Evolutionary conservation across 169 alveolate genomes (phyloP).

Genomic region (Ichthyophthirius multifiliis): DNA sequence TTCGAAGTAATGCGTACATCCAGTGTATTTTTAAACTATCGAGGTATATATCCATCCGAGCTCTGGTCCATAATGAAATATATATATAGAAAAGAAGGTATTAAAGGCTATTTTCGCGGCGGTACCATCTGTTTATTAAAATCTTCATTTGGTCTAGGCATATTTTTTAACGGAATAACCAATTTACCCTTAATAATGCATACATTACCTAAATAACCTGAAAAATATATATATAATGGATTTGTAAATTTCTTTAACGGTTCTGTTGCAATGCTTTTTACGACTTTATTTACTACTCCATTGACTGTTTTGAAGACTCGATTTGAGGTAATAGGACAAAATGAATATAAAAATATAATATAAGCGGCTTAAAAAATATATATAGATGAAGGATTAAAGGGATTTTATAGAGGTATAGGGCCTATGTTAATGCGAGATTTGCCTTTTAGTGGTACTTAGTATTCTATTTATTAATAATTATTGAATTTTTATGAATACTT

Average conservation of each 20-base stretch:
- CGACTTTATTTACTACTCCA: background rate
- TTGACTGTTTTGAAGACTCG: constrained; percentile 4
- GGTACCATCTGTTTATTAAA: background rate
- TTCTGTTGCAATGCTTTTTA: background rate
- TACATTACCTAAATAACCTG: background rate
- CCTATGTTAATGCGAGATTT: background rate
- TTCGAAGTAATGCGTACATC: constrained; percentile 5
- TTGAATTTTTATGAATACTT: background rate
- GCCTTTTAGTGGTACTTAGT: background rate
- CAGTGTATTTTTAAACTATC: background rate
- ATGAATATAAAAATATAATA: background rate
- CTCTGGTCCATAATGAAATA: background rate
- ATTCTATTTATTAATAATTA: background rate
- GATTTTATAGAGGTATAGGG: background rate
- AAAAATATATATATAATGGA: background rate
- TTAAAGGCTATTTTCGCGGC: background rate
- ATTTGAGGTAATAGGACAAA: background rate
- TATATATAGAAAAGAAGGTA: background rate
- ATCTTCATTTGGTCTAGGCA: background rate
- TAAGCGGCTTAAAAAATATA: background rate
- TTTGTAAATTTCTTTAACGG: background rate
- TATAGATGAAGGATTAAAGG: background rate
- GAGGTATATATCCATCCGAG: background rate
- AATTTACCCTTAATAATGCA: background rate
- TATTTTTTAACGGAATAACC: background rate